A percentile compares a stretch with the other conserved stretches of the same genome.
Evolutionary conservation across 2,329 filamentous ascomycete genomes (phyloP).

Genomic region (Hysterium pulicare): DNA sequence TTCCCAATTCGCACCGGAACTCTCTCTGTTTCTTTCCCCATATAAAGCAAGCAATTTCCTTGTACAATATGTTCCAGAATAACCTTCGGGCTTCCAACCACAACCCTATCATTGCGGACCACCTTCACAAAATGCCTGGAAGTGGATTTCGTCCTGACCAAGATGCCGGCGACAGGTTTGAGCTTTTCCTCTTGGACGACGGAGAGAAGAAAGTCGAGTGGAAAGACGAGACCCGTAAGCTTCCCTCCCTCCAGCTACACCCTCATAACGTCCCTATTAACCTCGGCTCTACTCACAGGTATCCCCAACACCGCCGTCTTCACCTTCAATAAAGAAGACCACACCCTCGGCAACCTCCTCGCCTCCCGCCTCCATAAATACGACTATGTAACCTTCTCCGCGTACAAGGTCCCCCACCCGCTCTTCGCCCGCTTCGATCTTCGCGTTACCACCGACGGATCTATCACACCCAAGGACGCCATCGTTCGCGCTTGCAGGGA

Average conservation of each 20-base stretch:
- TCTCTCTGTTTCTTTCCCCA: too few relatives aligned
- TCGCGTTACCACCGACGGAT: constrained; percentile 88
- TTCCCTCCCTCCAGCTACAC: background rate
- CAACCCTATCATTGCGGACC: background rate
- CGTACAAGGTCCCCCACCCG: constrained; percentile 68
- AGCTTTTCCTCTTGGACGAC: constrained; percentile 82
- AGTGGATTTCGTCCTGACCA: constrained; percentile 13
- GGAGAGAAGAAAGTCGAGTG: constrained; percentile 93
- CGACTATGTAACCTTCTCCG: constrained; percentile 81
- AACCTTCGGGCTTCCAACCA: too few relatives aligned
- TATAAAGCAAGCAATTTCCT: too few relatives aligned
- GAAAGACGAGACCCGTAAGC: constrained; percentile 81
- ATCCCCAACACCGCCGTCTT: constrained; percentile 96
- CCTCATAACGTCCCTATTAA: constrained; percentile 3
- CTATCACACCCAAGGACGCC: constrained; percentile 83
- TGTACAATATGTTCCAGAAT: too few relatives aligned
- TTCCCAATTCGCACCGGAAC: too few relatives aligned
- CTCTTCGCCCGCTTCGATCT: constrained; percentile 58
- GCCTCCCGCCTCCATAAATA: constrained; percentile 81
- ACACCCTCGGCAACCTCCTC: constrained; percentile 89
- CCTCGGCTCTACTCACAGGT: constrained; percentile 48
- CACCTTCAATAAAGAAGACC: constrained; percentile 93
- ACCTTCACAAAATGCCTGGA: constrained; percentile 1
- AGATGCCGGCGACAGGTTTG: constrained; percentile 62
- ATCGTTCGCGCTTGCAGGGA: constrained; percentile 77